These are phyloP conservation scores for Sarcodon aspratus DNA, from an alignment of 768 basidiomycete genomes.

Conservation along the genomic window DNA sequence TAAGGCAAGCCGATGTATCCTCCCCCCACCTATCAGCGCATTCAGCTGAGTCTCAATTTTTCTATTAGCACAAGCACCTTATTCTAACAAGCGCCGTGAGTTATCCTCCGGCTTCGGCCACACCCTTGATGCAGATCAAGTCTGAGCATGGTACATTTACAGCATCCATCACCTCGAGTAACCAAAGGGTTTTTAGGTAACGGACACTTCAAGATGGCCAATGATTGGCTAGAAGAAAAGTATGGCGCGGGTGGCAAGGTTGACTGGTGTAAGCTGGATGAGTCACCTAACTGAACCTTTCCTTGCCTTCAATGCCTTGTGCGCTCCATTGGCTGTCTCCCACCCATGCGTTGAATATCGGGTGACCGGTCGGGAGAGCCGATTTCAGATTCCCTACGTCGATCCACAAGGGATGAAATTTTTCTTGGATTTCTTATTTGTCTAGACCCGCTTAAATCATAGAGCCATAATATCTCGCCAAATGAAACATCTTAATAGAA, in stretches of 20 bases:
- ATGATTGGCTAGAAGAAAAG: conserved; percentile 72
- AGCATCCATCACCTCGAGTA: conserved; percentile 86
- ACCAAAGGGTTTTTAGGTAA: conserved; percentile 79
- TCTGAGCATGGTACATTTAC: conserved; percentile 14
- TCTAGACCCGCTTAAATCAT: too few relatives aligned
- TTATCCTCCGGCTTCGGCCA: conserved; percentile 11
- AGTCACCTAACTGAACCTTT: background rate
- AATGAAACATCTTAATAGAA: too few relatives aligned
- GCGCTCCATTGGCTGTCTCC: too few relatives aligned
- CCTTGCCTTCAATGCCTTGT: too few relatives aligned
- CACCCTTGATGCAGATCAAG: conserved; percentile 12
- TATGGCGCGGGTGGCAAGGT: conserved; percentile 66
- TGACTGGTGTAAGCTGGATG: conserved; percentile 52
- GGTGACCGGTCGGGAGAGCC: too few relatives aligned
- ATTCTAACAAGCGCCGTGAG: conserved; percentile 67
- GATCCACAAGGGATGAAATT: too few relatives aligned
- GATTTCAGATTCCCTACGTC: too few relatives aligned
- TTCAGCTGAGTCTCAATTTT: background rate
- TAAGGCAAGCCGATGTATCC: conserved; percentile 34
- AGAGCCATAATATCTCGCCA: too few relatives aligned
- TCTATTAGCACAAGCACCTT: conserved; percentile 59
- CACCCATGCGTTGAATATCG: too few relatives aligned
- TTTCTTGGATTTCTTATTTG: too few relatives aligned
- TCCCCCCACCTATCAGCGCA: background rate
- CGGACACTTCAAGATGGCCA: conserved; percentile 78